These are phyloP conservation scores for Senna tora DNA, from an alignment of 306 rosid species.

Conservation along the genomic window DNA sequence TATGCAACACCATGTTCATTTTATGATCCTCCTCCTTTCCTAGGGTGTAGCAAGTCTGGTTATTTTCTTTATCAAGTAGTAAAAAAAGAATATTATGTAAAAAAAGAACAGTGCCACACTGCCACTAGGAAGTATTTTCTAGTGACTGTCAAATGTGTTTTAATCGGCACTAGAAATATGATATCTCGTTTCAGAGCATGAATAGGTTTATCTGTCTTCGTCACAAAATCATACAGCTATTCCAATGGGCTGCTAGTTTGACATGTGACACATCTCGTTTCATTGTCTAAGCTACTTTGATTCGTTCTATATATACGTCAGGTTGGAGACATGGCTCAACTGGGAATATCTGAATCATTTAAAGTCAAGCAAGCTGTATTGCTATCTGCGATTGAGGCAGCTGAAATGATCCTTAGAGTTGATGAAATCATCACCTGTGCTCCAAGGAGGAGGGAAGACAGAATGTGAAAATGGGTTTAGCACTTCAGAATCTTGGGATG, in stretches of 20 bases:
- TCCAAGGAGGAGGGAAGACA: conserved; percentile 91
- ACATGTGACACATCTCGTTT: conserved; percentile 6
- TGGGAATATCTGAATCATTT: conserved; percentile 84
- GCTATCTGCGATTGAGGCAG: conserved; percentile 94
- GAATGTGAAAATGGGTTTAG: conserved; percentile 62
- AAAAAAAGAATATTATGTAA: not conserved
- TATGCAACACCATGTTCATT: not conserved
- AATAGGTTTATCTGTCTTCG: not conserved
- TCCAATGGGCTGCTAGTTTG: not conserved
- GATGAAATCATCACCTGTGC: conserved; percentile 98
- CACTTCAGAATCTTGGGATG: conserved; percentile 26
- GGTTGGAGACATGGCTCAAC: conserved; percentile 92
- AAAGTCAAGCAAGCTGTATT: conserved; percentile 93
- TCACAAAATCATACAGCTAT: not conserved
- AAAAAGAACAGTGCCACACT: not conserved
- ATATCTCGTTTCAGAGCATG: not conserved
- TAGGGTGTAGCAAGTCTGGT: not conserved
- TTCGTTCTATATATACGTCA: conserved; percentile 34
- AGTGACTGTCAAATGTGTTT: not conserved
- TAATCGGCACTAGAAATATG: too few relatives aligned
- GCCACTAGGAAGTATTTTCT: not conserved
- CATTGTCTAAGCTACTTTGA: conserved; percentile 26
- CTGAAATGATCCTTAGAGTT: conserved; percentile 97
- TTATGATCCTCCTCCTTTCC: not conserved
- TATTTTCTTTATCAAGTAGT: not conserved